Evolutionary conservation across 2,329 filamentous ascomycete genomes (phyloP).

Genomic region (Metarhizium robertsii): DNA sequence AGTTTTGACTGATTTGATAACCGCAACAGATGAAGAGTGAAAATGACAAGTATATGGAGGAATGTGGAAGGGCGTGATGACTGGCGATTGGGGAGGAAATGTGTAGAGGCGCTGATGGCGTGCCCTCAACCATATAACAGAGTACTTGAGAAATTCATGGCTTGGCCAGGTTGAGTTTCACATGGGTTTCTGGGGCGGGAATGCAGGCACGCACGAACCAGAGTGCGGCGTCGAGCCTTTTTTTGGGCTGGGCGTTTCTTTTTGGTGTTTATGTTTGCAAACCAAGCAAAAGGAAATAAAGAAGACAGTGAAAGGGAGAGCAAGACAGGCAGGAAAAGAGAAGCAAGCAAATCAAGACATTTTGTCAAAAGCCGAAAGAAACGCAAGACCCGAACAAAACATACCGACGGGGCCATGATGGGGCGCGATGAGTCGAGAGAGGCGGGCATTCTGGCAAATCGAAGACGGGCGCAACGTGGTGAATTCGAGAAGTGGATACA

Average conservation of each 20-base stretch:
- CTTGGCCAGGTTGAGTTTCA: neutral
- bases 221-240: neutral
- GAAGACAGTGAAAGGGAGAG: constrained; percentile 6
- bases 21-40: neutral
- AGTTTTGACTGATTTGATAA: neutral
- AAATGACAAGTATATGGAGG: neutral
- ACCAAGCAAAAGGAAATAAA: neutral
- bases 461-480: neutral
- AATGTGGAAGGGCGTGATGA: too few species aligned
- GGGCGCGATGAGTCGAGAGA: constrained; percentile 52
- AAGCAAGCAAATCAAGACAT: constrained; percentile 6
- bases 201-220: constrained; percentile 4
- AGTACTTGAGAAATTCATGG: neutral
- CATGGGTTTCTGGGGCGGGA: neutral
- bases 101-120: too few species aligned
- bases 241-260: neutral
- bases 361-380: constrained; percentile 4
- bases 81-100: too few species aligned
- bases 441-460: constrained; percentile 35
- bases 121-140: neutral
- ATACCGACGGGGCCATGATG: constrained; percentile 54
- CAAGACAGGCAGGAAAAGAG: constrained; percentile 4
- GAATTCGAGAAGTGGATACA: neutral
- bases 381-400: constrained; percentile 19
- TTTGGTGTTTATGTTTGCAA: neutral